Evolutionary conservation across 257 asterid genomes (phyloP).

Genomic region (Solanum appendiculatum): DNA sequence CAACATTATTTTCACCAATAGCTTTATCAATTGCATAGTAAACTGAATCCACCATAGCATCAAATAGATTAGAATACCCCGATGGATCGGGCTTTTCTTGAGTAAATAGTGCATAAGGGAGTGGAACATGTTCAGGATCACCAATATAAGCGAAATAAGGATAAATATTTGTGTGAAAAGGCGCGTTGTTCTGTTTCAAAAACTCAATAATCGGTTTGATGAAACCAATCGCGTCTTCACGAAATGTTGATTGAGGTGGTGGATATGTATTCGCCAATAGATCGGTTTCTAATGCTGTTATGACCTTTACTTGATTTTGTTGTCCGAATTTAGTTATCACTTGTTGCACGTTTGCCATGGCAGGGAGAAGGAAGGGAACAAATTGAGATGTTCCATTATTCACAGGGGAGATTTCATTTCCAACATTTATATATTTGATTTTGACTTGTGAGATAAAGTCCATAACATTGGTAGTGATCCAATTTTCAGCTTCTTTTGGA

Average conservation of each 20-base stretch:
- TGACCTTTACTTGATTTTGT: neutral
- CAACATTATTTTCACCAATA: constrained; percentile 14
- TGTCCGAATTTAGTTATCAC: neutral
- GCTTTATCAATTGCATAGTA: constrained; percentile 20
- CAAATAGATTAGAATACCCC: constrained; percentile 20
- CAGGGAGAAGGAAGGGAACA: neutral
- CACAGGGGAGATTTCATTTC: neutral
- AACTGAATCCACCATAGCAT: constrained; percentile 20
- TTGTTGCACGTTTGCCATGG: neutral
- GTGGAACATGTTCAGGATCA: neutral
- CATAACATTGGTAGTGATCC: neutral
- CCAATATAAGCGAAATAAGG: neutral
- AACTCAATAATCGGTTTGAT: neutral
- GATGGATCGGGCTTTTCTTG: neutral
- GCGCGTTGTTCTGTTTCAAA: neutral
- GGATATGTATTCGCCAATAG: neutral
- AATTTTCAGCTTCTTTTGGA: neutral
- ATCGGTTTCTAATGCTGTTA: neutral
- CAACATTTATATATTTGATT: neutral
- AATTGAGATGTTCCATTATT: neutral
- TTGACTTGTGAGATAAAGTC: neutral
- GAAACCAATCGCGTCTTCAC: neutral
- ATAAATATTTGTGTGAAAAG: neutral
- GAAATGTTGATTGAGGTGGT: neutral
- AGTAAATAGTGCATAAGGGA: neutral